Evolutionary conservation across 345 rosid genomes (phyloP), one percentile per base, ranked within the genome.

Genomic region (Atalantia buxifolia): DNA sequence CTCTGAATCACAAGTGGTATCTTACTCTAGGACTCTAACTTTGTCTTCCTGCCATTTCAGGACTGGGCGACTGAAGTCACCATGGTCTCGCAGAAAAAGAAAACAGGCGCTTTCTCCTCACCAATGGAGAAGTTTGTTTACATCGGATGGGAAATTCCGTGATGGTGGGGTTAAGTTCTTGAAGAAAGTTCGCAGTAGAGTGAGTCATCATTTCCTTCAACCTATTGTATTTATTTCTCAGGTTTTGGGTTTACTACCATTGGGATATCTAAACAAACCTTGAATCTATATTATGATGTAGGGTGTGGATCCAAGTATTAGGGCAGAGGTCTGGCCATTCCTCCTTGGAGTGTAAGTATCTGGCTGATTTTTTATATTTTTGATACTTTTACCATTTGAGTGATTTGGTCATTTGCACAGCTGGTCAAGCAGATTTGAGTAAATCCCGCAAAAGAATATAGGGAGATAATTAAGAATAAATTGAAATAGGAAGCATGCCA

Each of bases 301-400:
- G 99, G 99, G 99, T 33, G 86, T 96, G 78, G 90, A 96, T 90
- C 98, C 97, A 48, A 88, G 85, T 86, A 90, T 96, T 77, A 89
- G 98, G 62, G 79, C 92, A 0, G 97, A 94, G 81, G 98, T 96
- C 61, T 96, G 99, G 99, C 99, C 99, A 0, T 94, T 91, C 80
- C 98, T 96, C 71, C 98, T 96, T 69, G 98, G 98, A 80, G 98
- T 96, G 99, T 96, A 89, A 92, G 99, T 80, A 66, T 66, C 27
- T 36, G 50, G 28, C 77, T 16, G 31, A 55, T 56, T 71, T 82
- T 27, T 82, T 22, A 31, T 25, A 5, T 45, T 76, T 76, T 16
- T 78, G 31, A 48, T 4, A 30, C 31, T 30, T 55, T 40, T 30
- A 19, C 19, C 50, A 50, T 55, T 71, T 22, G 50, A 19, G 69